Evolutionary conservation across 139 green algal genomes (phyloP), one percentile per base, ranked within the genome.

Genomic region (Chlamydomonas sp.): DNA sequence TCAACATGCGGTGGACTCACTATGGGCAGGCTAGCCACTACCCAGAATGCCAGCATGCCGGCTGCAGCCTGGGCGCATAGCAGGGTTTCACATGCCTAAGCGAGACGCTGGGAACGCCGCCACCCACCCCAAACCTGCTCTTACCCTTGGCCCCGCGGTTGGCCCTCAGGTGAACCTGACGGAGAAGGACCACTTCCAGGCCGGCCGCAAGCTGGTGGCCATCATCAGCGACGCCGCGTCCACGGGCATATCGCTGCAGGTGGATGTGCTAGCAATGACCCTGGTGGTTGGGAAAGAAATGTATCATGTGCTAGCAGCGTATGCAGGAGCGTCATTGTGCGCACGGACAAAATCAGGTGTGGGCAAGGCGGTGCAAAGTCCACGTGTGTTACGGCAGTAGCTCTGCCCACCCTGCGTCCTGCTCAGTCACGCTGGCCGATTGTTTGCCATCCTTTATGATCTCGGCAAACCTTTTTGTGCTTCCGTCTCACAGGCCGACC

Each of bases 171-270:
- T 93, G 10, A 95, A 95, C 90, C 89, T 95, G 4, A 60, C 74
- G 59, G 91, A 95, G 90, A 91, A 91, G 78, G 69, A 87, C 8
- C 16, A 49, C 0, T 95, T 95, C 87, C 90, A 93, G 88, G 31
- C 60, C 16, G 92, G 90, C 58, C 60, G 84, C 9, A 96, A 96
- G 87, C 90, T 92, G 74, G 88, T 95, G 31, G 91, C 92, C 64
- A 96, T 97, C 92, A 96, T 97, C 94, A 90, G 71, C 57, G 94
- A 96, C 64, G 96, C 96, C 8, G 96, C 96, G 15, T 96, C 91
- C 69, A 94, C 95, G 5, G 96, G 96, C 77, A 98, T 98, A 88
- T 96, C 91, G 60, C 90, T 98, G 78, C 96, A 98, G 79, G 96
- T 78, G 31, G 73, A 15, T 15, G 67, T 49, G 31, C 31, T 49